Evolutionary conservation across 2,329 filamentous ascomycete genomes (phyloP), one percentile per base, ranked within the genome.

Genomic region (Xylariales sp.): DNA sequence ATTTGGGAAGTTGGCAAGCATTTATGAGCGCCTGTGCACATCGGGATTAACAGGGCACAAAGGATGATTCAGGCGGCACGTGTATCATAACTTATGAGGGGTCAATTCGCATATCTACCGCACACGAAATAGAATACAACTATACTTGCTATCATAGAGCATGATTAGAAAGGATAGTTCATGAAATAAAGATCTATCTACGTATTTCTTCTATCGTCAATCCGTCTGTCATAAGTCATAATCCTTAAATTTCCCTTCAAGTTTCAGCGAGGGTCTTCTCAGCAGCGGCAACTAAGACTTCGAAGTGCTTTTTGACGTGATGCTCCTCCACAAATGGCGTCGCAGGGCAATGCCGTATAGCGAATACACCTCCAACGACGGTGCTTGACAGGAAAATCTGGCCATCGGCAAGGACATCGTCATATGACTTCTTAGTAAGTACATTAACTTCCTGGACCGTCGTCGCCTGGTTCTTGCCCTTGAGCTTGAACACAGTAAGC

Each of bases 351-450:
- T 97, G 88, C 0, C 95, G 85, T 68, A 98, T 97, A 1, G 91
- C 90, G 78, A 93, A 93, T 23, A 89, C 84, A 0, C 89, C 91
- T 8, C 87, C 88, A 12, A 97, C 85, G 4, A 93, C 87, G 1
- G 90, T 91, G 49, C 89, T 91, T 0, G 94, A 97, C 30, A 97
- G 82, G 80, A 93, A 97, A 64, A 97, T 91, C 78, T 93, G 89
- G 0, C 93, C 93, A 7, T 86, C 83, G 3, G 83, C 83, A 74
- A 97, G 95, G 34, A 97, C 86, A 30, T 83, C 79, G 75, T 96
- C 91, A 74, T 93, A 95, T 12, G 97, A 87, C 63, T 86, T 84
- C 79, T 91, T 91, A 0, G 94, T 97, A 10, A 92, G 76, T 23
- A 80, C 82, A 72, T 96, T 93, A 12, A 87, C 85, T 67, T 86